Evolutionary conservation across 805 yeast genomes (phyloP), one percentile per base, ranked within the genome.

Genomic region (Cyberlindnera galapagoensis): DNA sequence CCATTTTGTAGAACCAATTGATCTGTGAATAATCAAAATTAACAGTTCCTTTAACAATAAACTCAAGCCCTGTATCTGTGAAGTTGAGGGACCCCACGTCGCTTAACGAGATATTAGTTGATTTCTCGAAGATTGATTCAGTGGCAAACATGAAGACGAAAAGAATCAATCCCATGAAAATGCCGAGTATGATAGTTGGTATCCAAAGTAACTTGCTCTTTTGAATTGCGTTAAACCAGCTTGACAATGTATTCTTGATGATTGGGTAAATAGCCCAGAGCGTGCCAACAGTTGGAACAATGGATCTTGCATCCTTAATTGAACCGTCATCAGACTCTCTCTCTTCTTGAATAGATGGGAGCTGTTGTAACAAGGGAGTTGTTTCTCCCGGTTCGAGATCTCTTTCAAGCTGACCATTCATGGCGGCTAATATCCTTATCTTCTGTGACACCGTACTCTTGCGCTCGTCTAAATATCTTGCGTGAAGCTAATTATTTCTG

Each of bases 11-110:
- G 26, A 37, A 34, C 40, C 39, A 38, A 13, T 28, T 12, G 6
- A 40, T 31, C 6, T 30, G 24, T 1, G 43, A 26, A 31, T 48
- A 50, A 16, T 50, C 42, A 32, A 46, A 39, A 7, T 29, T 21
- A 16, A 47, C 17, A 1, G 39, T 19, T 4, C 38, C 38, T 5
- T 35, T 23, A 7, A 43, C 29, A 15, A 15, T 24, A 6, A 40
- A 29, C 6, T 20, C 28, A n/a, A 46, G 11, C 2, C 54, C 54
- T 4, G 28, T n/a, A 3, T 38, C 38, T 3, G 44, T 39, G 9
- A 42, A 18, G 1, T 35, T 38, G 4, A 19, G 24, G 7, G 47
- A 14, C 7, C 42, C 33, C 14, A 42, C 4, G 2, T 20, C 21
- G 5, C 33, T 37, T 5, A 47, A 5, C 18, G 16, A 33, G 4